These are phyloP conservation scores for Canavalia ensiformis DNA, from an alignment of 306 rosid species.

Conservation along the genomic window DNA sequence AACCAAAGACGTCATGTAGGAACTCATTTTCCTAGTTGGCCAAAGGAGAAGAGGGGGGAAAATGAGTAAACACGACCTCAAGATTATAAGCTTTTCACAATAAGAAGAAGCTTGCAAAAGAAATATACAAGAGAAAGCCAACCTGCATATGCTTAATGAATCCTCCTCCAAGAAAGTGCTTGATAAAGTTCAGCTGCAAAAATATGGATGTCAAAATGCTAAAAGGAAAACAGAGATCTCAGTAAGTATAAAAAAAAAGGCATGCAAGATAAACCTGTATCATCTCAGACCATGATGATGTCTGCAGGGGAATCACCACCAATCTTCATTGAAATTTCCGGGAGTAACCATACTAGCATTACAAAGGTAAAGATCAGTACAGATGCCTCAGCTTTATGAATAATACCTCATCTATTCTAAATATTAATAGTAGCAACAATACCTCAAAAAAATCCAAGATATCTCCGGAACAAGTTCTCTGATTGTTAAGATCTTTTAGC, in stretches of 20 bases:
- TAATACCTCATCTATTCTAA: constrained; percentile 6
- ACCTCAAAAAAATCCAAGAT: constrained; percentile 89
- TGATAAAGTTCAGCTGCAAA: constrained; percentile 84
- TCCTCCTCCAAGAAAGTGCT: constrained; percentile 93
- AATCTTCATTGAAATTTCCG: constrained; percentile 82
- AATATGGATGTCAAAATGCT: constrained; percentile 12
- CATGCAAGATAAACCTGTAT: constrained; percentile 68
- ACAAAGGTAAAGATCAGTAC: constrained; percentile 47
- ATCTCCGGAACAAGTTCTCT: constrained; percentile 84
- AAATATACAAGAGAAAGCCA: constrained; percentile 39
- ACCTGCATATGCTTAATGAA: constrained; percentile 97
- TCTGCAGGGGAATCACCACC: constrained; percentile 78
- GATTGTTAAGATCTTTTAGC: constrained; percentile 88
- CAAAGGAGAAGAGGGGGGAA: constrained; percentile 7
- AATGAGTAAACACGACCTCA: neutral
- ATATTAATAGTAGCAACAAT: constrained; percentile 1
- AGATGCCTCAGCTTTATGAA: constrained; percentile 1
- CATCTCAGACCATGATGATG: constrained; percentile 82
- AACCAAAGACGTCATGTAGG: constrained; percentile 84
- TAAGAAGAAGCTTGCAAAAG: constrained; percentile 7
- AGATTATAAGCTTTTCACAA: constrained; percentile 16
- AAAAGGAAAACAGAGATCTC: neutral
- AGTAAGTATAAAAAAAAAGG: neutral
- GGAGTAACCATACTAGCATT: constrained; percentile 73
- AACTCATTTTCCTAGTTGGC: constrained; percentile 80